Evolutionary conservation across 306 rosid species (phyloP), one percentile per base, ranked within the genome.

Genomic region (Dicorynia guianensis): DNA sequence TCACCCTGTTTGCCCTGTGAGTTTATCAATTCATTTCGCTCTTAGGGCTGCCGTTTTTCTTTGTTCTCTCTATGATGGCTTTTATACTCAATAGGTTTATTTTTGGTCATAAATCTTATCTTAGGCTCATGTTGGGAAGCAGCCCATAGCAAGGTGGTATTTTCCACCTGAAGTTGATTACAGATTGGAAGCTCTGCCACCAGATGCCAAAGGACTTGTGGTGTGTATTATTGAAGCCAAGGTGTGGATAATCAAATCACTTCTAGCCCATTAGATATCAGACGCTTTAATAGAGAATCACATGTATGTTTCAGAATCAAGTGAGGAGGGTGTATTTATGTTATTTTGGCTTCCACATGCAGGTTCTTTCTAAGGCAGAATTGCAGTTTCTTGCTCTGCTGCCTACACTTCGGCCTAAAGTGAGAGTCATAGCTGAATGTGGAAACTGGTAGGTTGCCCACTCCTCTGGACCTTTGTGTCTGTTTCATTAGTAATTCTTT

Each of bases 91-190:
- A n/a, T n/a, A n/a, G n/a, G n/a, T n/a, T n/a, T 49, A 4, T 34
- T 65, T 64, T 19, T 62, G 39, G 65, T 64, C 48, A 40, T 39
- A 36, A 65, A 54, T 35, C 74, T 78, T 25, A 25, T 25, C 30
- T 1, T 49, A 87, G 92, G 81, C 92, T 46, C 92, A 87, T 72
- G 35, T 87, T 11, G 92, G 92, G 64, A 87, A 87, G 82, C 92
- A 87, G 67, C 92, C 92, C 0, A 80, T 87, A 35, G 87, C 93
- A 52, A 89, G 98, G 72, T 94, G 98, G 97, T 94, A 94, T 80
- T 94, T 77, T 66, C 98, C 98, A 61, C 98, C 98, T 9, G 97
- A 94, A 75, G 97, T 94, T 12, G 98, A 94, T 85, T 92, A 88
- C 76, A 92, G 98, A 83, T 86, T 94, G 30, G 88, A 82, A 19